These are phyloP conservation scores for Fragaria ananassa DNA, from an alignment of 306 rosid genomes.

Conservation along the genomic window DNA sequence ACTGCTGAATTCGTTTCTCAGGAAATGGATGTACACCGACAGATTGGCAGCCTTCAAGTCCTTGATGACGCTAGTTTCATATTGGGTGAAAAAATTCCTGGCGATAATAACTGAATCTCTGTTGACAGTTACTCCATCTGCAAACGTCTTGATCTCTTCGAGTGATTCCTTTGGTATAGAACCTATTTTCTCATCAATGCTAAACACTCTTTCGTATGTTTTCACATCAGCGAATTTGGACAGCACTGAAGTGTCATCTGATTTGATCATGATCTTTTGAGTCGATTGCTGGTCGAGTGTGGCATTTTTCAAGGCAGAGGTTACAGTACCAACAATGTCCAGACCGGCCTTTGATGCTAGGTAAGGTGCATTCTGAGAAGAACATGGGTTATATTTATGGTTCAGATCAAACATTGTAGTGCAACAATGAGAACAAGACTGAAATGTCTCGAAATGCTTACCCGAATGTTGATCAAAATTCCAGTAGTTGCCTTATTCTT, in stretches of 20 bases:
- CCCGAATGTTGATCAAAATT: slow-evolving; percentile 60
- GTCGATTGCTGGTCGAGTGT: slow-evolving; percentile 64
- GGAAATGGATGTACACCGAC: slow-evolving; percentile 39
- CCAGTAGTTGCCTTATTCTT: slow-evolving; percentile 71
- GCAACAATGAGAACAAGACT: not conserved
- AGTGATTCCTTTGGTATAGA: slow-evolving; percentile 40
- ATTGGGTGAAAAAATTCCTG: slow-evolving; percentile 22
- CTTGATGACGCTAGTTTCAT: slow-evolving; percentile 41
- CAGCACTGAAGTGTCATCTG: slow-evolving; percentile 85
- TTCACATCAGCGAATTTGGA: slow-evolving; percentile 50
- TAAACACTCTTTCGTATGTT: slow-evolving; percentile 52
- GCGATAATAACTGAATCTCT: slow-evolving; percentile 24
- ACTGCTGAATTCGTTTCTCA: slow-evolving; percentile 63
- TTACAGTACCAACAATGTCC: slow-evolving; percentile 59
- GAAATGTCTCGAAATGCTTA: not conserved
- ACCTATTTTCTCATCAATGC: slow-evolving; percentile 26
- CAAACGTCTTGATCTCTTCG: slow-evolving; percentile 67
- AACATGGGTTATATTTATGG: not conserved
- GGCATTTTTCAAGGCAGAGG: slow-evolving; percentile 58
- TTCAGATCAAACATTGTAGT: not conserved
- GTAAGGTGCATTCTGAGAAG: slow-evolving; percentile 71
- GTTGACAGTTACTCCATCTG: slow-evolving; percentile 54
- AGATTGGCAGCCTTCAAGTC: slow-evolving; percentile 60
- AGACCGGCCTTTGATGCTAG: slow-evolving; percentile 72
- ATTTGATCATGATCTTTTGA: slow-evolving; percentile 62